Base-by-base conservation (phyloP, 1,284 basidiomycete species). In the Apiotrichum domesticum region DNA sequence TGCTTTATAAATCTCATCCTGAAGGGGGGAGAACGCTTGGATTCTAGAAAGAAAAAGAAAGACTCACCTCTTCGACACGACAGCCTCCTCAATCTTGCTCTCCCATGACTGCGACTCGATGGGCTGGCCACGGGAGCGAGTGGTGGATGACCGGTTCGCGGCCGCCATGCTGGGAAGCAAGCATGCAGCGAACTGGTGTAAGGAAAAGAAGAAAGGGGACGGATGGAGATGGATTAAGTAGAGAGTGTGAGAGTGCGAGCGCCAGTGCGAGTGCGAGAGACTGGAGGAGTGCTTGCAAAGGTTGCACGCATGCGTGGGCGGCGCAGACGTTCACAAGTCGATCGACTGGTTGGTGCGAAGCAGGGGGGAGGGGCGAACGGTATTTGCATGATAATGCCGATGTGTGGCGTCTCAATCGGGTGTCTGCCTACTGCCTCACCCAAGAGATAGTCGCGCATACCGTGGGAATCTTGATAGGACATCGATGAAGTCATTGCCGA, bases 61-160 rank as follows among this genome's bases (percentile, higher is more conserved):
- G 14, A 80, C 80, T 79, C 71, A 82, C 81, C 75, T 71, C 70
- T 81, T 80, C 51, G 76, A 74, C 35, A 82, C 75, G 42, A 74
- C 71, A 44, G 78, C 77, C 34, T 74, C 71, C 35, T 74, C 72
- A 32, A 82, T 71, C 56, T 78, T 76, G 43, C 69, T 66, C 49
- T 79, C 76, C 81, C 81, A 82, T 32, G 59, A 55, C 33, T 55
- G 47, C 32, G 58, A 59, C 52, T 69, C 66, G 44, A 64, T 51
- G 45, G 63, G 49, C 47, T 46, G 39, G 43, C 50, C 54, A 44
- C 52, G 52, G 40, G 51, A 46, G 32, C 21, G 21, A 21, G 51
- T 42, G 32, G 52, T 35, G 37, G 54, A 53, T 39, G 56, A 46
- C 54, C 57, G 51, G 43, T 45, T 57, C 35, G 59, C 44, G 44